Evolutionary conservation across 2,329 filamentous ascomycete species (phyloP).

Genomic region (Neonectria coccinea): DNA sequence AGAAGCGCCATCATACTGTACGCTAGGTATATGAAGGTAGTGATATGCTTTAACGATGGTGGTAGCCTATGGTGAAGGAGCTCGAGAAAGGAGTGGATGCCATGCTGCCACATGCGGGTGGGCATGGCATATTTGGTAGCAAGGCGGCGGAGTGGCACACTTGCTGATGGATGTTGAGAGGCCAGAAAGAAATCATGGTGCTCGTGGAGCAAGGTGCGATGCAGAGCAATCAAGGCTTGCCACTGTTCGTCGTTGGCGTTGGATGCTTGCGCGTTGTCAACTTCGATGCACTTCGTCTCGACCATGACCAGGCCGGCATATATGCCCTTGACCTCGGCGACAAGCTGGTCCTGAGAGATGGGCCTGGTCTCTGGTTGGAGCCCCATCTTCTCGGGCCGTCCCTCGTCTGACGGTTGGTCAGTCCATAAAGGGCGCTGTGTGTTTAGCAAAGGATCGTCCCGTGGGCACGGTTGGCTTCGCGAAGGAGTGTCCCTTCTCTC

Average conservation of each 20-base stretch:
- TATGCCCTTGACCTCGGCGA: conserved; percentile 84
- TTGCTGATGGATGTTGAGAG: conserved; percentile 85
- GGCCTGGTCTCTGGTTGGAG: conserved; percentile 61
- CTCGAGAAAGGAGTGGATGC: conserved; percentile 87
- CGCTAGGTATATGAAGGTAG: conserved; percentile 86
- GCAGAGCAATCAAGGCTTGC: conserved; percentile 84
- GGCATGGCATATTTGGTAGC: conserved; percentile 91
- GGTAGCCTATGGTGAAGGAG: conserved; percentile 79
- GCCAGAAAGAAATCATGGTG: conserved; percentile 85
- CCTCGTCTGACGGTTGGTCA: no score
- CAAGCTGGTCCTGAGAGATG: conserved; percentile 82
- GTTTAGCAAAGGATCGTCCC: no score
- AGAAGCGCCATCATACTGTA: conserved; percentile 90
- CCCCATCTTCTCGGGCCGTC: conserved; percentile 16
- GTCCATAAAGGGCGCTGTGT: not conserved
- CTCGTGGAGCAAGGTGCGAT: conserved; percentile 75
- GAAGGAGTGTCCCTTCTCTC: not conserved
- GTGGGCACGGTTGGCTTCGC: no score
- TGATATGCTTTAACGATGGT: conserved; percentile 83
- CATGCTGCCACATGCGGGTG: conserved; percentile 92
- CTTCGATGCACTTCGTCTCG: conserved; percentile 86
- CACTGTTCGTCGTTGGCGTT: conserved; percentile 73
- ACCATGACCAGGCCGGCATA: conserved; percentile 88
- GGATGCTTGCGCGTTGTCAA: conserved; percentile 72
- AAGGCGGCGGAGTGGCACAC: conserved; percentile 72